Evolutionary conservation across 2,329 filamentous ascomycete species (phyloP), one percentile per base, ranked within the genome.

Genomic region (Fusarium sacchari): DNA sequence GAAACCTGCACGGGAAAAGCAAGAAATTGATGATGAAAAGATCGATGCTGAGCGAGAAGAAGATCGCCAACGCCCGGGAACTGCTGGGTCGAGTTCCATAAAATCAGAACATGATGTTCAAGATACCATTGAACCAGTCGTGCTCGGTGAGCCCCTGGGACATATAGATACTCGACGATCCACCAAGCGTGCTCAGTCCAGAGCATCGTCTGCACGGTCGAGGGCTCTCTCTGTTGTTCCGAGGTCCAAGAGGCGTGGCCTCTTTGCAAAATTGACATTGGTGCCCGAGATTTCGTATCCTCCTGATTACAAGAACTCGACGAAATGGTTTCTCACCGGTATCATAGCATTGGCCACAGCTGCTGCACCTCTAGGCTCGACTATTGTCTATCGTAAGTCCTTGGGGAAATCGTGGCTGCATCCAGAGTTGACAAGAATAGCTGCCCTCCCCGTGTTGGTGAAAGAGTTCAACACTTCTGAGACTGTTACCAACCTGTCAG

Each of bases 281-380:
- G 85, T 97, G 22, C 92, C 94, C 4, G 95, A 98, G 82, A 90
- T 97, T 20, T 90, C 93, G 50, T 86, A 91, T 37, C 93, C 95
- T 0, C 90, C 91, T 67, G 88, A 94, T 57, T 97, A 97, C 79
- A 84, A 87, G 17, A 88, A 89, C 39, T 88, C 84, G 56, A 94
- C 89, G 20, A 97, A 97, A 89, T 97, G 95, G 95, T 88, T 89
- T 68, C 91, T 98, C 73, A 97, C 95, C 0, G 85, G 90, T 40
- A 88, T 96, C 53, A 89, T 97, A 50, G 92, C 94, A 4, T 79
- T 95, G 22, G 94, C 94, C 6, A 94, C 90, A 4, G 90, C 92
- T 20, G 93, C 90, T 1, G 94, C 93, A 2, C 95, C 95, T 0
- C 90, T 97, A 84, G 95, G 95, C 2, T 95, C 93, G 34, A 89